Conservation (phyloP, 2,329 filamentous ascomycete species). For the Phialophora expanda region DNA sequence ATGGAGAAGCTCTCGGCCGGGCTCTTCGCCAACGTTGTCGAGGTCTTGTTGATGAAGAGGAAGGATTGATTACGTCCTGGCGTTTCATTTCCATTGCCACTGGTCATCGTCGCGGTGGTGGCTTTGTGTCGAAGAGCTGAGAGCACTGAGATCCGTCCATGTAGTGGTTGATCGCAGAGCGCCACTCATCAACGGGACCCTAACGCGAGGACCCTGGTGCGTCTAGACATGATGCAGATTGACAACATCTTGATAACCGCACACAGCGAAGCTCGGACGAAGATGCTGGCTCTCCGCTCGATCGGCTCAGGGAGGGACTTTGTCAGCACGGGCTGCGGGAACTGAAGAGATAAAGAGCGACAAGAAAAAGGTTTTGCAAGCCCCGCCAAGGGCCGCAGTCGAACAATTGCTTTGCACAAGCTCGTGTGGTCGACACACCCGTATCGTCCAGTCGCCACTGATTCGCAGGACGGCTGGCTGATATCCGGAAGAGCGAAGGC, state of each 20-base stretch:
- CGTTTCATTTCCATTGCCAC: neutral
- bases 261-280: neutral
- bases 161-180: neutral
- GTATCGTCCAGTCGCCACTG: neutral
- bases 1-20: slow-evolving; percentile 29
- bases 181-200: neutral
- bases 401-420: neutral
- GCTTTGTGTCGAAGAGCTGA: neutral
- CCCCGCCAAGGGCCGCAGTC: neutral
- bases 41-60: slow-evolving; percentile 28
- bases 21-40: slow-evolving; percentile 9
- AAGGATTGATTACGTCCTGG: slow-evolving; percentile 4
- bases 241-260: neutral
- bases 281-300: neutral
- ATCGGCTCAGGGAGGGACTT: neutral
- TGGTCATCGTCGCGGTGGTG: slow-evolving; percentile 10
- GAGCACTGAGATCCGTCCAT: neutral
- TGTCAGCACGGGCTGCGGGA: neutral
- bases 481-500: neutral
- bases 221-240: neutral
- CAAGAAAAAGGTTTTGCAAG: neutral
- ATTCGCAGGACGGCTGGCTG: neutral
- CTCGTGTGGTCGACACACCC: too few relatives aligned
- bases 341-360: neutral
- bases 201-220: neutral